Conservation (phyloP, 345 rosid genomes). For the Brassica incana region DNA sequence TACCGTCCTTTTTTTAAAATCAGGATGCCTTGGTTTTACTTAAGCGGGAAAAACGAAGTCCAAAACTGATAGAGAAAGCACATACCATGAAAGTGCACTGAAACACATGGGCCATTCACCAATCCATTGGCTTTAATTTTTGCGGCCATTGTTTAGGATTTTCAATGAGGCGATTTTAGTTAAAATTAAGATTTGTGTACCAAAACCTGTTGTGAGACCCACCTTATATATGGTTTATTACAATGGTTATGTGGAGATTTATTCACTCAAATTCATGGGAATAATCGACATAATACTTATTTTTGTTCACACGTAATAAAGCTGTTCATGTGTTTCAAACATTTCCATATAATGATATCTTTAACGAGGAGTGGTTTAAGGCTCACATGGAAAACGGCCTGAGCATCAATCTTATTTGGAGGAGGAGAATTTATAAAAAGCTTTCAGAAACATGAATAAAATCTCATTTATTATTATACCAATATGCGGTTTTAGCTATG, state of each 20-base stretch:
- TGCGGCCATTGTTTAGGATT: constrained; percentile 69
- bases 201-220: not conserved
- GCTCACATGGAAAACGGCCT: constrained; percentile 58
- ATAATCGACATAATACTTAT: not conserved
- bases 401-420: constrained; percentile 35
- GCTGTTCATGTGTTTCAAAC: not conserved
- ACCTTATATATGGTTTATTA: not conserved
- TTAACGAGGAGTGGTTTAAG: not conserved
- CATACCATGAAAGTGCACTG: not conserved
- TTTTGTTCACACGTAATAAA: not conserved
- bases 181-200: not conserved
- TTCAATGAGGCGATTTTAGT: constrained; percentile 44
- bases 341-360: not conserved
- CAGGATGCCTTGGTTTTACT: constrained; percentile 68
- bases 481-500: not conserved
- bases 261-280: not conserved
- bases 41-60: constrained; percentile 2
- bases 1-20: constrained; percentile 62
- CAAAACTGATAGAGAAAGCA: not conserved
- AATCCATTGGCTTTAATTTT: constrained; percentile 49
- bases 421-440: constrained; percentile 52
- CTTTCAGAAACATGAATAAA: not conserved
- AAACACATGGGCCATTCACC: constrained; percentile 40
- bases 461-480: not conserved
- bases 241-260: not conserved